Conservation (phyloP, 352 stramenopile species). For the Globisporangium acanthophoron region DNA sequence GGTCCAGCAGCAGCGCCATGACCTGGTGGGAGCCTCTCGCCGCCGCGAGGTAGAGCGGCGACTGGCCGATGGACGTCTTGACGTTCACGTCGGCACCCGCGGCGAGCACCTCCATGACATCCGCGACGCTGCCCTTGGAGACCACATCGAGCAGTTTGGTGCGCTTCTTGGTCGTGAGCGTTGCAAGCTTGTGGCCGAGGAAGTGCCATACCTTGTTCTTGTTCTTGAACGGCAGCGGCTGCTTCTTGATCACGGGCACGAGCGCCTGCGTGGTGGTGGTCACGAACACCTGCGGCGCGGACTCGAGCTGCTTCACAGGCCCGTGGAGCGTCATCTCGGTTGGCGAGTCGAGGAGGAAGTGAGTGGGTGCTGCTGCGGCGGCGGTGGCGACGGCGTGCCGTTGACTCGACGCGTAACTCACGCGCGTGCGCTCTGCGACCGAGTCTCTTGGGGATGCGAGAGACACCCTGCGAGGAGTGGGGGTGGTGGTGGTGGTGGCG, state of each 20-base stretch:
- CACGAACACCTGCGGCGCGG: slow-evolving; percentile 32
- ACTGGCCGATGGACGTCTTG: slow-evolving; percentile 46
- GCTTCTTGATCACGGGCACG: slow-evolving; percentile 44
- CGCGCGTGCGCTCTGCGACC: neutral
- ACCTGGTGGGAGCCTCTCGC: slow-evolving; percentile 52
- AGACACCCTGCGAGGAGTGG: neutral
- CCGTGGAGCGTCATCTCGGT: slow-evolving; percentile 36
- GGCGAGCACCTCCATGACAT: slow-evolving; percentile 60
- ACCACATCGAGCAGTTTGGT: slow-evolving; percentile 67
- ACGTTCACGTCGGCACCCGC: slow-evolving; percentile 48
- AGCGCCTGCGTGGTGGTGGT: slow-evolving; percentile 29
- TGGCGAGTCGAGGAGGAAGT: neutral
- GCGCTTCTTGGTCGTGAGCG: slow-evolving; percentile 65
- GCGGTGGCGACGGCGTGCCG: neutral
- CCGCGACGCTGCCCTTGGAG: slow-evolving; percentile 36
- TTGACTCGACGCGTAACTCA: neutral
- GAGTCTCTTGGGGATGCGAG: neutral
- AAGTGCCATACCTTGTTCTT: slow-evolving; percentile 64
- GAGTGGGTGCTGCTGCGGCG: neutral
- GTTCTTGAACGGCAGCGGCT: slow-evolving; percentile 20
- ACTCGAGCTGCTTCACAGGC: slow-evolving; percentile 41
- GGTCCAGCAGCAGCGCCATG: slow-evolving; percentile 60
- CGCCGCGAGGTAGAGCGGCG: slow-evolving; percentile 54
- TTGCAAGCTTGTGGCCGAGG: slow-evolving; percentile 66
- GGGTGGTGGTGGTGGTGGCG: neutral